Evolutionary conservation across 768 basidiomycete genomes (phyloP), one percentile per base, ranked within the genome.

Genomic region (Rossbeevera mucosa): DNA sequence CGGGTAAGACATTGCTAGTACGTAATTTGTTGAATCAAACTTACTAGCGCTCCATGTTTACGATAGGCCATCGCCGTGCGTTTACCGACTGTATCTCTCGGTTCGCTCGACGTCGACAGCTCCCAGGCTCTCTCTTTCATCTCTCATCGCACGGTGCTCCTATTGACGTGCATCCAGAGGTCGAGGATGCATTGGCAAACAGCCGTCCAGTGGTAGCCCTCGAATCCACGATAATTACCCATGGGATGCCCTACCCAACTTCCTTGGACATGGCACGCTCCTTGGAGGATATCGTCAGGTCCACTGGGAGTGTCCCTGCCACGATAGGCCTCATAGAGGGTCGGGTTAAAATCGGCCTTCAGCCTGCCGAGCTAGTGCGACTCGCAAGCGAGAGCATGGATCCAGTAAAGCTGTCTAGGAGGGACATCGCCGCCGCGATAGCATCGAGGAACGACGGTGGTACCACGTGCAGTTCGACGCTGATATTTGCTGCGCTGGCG

Each of bases 221-320:
- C 11, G 95, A 98, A 67, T 91, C 88, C 2, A 86, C 95, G 1
- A 80, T 98, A 48, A 83, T 96, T 53, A 94, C 94, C 1, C 92
- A 97, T 74, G 95, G 93, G 18, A 82, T 95, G 72, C 91, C 92
- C 0, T 82, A 82, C 58, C 93, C 93, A 0, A 75, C 76, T 31
- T 94, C 92, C 63, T 66, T 86, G 6, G 74, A 84, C 24, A 83
- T 88, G 21, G 85, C 91, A 0, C 71, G 72, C 28, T 83, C 83
- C 6, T 75, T 95, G 18, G 91, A 93, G 67, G 65, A 62, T 7
- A 85, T 88, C 45, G 85, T 95, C 26, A 77, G 92, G 53, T 76
- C 78, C 2, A 80, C 81, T 28, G 87, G 88, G 4, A 82, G 85
- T n/a, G 73, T 87, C 21, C 96, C 96, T 7, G 94, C 95, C 1